Percentiles rank a stretch among this genome's conserved stretches.
Evolutionary conservation across 441 rosid genomes (phyloP).

Genomic region (Raphanus hybrid): DNA sequence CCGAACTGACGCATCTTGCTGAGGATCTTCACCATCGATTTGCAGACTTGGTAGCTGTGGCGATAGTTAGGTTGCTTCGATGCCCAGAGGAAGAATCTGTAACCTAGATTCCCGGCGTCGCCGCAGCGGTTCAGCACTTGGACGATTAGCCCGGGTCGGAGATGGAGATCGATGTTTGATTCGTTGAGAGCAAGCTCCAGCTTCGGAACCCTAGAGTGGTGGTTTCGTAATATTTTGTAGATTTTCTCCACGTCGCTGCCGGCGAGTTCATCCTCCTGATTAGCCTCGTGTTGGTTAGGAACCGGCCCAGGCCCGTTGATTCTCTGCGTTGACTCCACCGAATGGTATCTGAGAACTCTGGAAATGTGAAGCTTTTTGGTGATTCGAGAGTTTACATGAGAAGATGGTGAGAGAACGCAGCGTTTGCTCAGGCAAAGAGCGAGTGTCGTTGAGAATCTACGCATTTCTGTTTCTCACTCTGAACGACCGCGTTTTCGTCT

Average conservation of each 20-base stretch:
- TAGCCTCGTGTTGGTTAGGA: slow-evolving; percentile 8
- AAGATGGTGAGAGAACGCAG: slow-evolving; percentile 16
- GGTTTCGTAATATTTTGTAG: slow-evolving; percentile 69
- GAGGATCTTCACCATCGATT: slow-evolving; percentile 70
- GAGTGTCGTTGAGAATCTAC: slow-evolving; percentile 17
- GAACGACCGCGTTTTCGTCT: slow-evolving; percentile 17
- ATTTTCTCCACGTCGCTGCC: slow-evolving; percentile 73
- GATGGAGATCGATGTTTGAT: slow-evolving; percentile 63
- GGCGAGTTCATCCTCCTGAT: slow-evolving; percentile 61
- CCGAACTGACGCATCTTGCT: slow-evolving; percentile 93
- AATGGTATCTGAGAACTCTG: slow-evolving; percentile 18
- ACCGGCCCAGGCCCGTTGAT: slow-evolving; percentile 50
- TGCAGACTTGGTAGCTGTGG: slow-evolving; percentile 77
- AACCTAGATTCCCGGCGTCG: slow-evolving; percentile 83
- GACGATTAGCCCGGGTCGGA: slow-evolving; percentile 55
- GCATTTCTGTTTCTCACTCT: slow-evolving; percentile 29
- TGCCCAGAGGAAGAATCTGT: slow-evolving; percentile 76
- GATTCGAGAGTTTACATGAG: slow-evolving; percentile 13
- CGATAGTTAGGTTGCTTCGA: slow-evolving; percentile 72
- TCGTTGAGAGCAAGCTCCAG: slow-evolving; percentile 75
- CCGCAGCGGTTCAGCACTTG: slow-evolving; percentile 84
- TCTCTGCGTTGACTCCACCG: slow-evolving; percentile 19
- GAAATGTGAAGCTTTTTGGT: slow-evolving; percentile 30
- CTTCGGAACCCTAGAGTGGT: slow-evolving; percentile 75
- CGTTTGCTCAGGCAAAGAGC: slow-evolving; percentile 22